Base-by-base conservation (phyloP, 331 rosid species). In the Acacia concinna region DNA sequence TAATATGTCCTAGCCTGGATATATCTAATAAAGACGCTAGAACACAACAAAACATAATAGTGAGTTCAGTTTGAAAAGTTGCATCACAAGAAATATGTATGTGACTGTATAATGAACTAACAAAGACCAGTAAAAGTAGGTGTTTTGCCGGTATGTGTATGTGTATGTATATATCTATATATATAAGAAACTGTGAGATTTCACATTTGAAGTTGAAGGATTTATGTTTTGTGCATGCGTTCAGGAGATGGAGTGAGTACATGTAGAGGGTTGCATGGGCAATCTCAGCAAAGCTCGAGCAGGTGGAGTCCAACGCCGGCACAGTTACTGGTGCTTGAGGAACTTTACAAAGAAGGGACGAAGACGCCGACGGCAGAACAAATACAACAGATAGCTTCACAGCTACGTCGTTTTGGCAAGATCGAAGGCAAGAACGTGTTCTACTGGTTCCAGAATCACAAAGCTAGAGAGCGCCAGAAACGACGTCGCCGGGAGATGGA, bases 361-460 rank as follows among this genome's bases (percentile, higher is more conserved):
- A 83, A 88, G 73, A 90, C 97, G 15, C 97, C 93, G 1, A 85
- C 89, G 11, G 89, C 95, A 0, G 89, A 84, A 70, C 91, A 90
- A 78, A 92, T 92, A 81, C 91, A 85, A 18, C 90, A 88, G 46
- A 85, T 92, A 38, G 86, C 97, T 27, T 38, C 83, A 2, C 89
- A 85, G 78, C 85, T 92, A 49, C 84, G 91, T 11, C 84, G 79
- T 72, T 92, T 87, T 74, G 97, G 95, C 30, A 90, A 84, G 81
- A 84, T 92, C 43, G 91, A 90, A 89, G 93, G 90, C 5, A 90
- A 92, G 60, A 92, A 92, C 34, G 97, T 92, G 18, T 90, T 92
- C 81, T 92, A 90, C 56, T 90, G 97, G 97, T 90, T 92, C 81
- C 97, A 92, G 78, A 92, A 88, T 81, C 94, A 88, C 81, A 90